These are phyloP conservation scores for Artemisia annua DNA, from an alignment of 129 eudicot genomes.

Conservation along the genomic window DNA sequence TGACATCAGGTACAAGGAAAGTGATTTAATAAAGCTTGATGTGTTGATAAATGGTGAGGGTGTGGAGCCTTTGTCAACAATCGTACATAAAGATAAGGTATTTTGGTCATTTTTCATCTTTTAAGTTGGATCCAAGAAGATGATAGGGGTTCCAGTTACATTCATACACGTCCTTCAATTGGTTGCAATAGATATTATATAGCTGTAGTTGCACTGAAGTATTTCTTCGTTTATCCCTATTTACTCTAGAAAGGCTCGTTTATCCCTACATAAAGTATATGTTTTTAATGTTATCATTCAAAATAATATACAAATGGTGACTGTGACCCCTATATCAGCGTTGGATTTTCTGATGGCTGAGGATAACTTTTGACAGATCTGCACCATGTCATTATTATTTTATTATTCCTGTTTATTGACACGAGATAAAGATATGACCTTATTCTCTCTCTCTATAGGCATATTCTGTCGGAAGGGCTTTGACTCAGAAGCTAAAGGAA, in stretches of 20 bases:
- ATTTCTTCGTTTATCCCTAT: not conserved
- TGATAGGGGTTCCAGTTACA: not conserved
- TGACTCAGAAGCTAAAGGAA: slow-evolving; percentile 95
- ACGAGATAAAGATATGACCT: slow-evolving; percentile 17
- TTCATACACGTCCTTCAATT: not conserved
- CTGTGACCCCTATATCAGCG: not conserved
- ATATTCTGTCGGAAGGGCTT: slow-evolving; percentile 94
- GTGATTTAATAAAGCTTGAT: slow-evolving; percentile 90
- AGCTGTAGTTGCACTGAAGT: slow-evolving; percentile 21
- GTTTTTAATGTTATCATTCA: not conserved
- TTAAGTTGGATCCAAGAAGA: slow-evolving; percentile 12
- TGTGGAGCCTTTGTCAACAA: slow-evolving; percentile 95
- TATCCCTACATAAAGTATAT: not conserved
- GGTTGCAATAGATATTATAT: slow-evolving; percentile 3
- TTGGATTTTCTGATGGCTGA: slow-evolving; percentile 12
- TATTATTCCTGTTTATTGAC: slow-evolving; percentile 6
- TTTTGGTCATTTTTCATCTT: slow-evolving; percentile 9
- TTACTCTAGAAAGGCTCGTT: not conserved
- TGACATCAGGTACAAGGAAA: slow-evolving; percentile 66
- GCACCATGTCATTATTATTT: slow-evolving; percentile 20
- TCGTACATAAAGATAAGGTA: slow-evolving; percentile 96
- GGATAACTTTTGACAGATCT: not conserved
- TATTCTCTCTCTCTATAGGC: slow-evolving; percentile 51
- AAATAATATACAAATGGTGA: not conserved
- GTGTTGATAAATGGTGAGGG: slow-evolving; percentile 87